These are phyloP conservation scores for Lactifluus volemus DNA, from an alignment of 768 basidiomycete genomes.

Conservation along the genomic window DNA sequence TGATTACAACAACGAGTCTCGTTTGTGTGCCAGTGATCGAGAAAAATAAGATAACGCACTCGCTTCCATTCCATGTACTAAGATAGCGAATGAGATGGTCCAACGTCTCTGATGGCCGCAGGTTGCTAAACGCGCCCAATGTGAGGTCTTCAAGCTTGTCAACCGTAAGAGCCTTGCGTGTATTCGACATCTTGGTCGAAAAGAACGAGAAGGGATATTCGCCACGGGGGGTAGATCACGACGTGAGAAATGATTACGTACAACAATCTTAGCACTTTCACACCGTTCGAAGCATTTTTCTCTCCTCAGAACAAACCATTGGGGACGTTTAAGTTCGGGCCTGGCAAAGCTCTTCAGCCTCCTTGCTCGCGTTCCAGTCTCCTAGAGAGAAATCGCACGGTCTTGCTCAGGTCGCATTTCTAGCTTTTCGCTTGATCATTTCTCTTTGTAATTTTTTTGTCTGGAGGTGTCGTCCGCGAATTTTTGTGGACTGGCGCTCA, in stretches of 20 bases:
- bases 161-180: constrained; percentile 39
- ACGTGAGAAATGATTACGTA: constrained; percentile 38
- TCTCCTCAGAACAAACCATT: constrained; percentile 53
- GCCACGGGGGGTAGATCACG: no score
- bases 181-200: constrained; percentile 37
- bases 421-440: constrained; percentile 36
- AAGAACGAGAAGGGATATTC: background rate
- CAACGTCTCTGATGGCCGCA: constrained; percentile 54
- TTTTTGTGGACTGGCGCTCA: constrained; percentile 56
- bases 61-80: constrained; percentile 80
- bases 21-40: constrained; percentile 6
- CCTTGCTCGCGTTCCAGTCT: constrained; percentile 95
- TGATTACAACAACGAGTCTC: background rate
- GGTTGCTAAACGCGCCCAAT: constrained; percentile 51
- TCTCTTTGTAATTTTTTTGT: constrained; percentile 29
- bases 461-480: constrained; percentile 46
- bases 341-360: constrained; percentile 60
- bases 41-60: constrained; percentile 42
- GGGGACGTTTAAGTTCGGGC: constrained; percentile 94
- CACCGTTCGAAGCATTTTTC: background rate
- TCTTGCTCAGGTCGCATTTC: background rate
- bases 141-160: constrained; percentile 52
- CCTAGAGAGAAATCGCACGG: constrained; percentile 43
- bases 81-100: constrained; percentile 70
- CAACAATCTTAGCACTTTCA: constrained; percentile 18